A percentile compares a stretch with the other conserved stretches of the same genome.
Conservation (phyloP, 768 basidiomycete species). For the Suillus lakei region DNA sequence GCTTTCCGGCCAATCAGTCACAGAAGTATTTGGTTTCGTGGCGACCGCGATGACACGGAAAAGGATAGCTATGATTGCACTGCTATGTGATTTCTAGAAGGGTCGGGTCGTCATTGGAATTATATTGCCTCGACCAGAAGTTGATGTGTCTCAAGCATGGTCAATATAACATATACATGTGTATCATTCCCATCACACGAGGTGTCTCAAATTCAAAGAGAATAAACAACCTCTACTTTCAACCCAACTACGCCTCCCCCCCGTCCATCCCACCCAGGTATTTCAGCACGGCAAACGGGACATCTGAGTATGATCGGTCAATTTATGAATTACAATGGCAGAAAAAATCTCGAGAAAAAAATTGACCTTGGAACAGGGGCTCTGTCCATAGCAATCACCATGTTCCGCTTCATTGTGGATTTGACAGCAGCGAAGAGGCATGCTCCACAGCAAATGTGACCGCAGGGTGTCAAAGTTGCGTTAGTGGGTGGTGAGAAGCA, state of each 20-base stretch:
- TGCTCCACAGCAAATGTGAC: constrained; percentile 77
- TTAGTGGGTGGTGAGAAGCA: constrained; percentile 79
- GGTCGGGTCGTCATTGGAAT: constrained; percentile 3
- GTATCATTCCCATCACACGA: background rate
- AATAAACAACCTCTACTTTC: constrained; percentile 42
- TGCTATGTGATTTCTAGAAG: constrained; percentile 6
- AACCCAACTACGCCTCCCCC: constrained; percentile 72
- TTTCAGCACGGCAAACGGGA: constrained; percentile 70
- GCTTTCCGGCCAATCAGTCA: constrained; percentile 1
- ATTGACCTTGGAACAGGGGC: constrained; percentile 46
- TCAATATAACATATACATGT: background rate
- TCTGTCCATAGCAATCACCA: constrained; percentile 35
- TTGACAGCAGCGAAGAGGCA: constrained; percentile 79
- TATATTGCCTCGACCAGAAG: background rate
- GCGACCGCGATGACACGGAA: background rate
- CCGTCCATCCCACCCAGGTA: constrained; percentile 72
- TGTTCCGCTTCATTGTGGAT: constrained; percentile 57
- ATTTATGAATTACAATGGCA: background rate
- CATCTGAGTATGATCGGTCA: constrained; percentile 45
- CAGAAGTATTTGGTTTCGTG: constrained; percentile 6
- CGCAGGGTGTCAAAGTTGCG: constrained; percentile 80
- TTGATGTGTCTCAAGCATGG: background rate
- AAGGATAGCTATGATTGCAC: background rate
- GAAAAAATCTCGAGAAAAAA: background rate
- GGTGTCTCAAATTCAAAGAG: constrained; percentile 18